Evolutionary conservation across 2,329 filamentous ascomycete species (phyloP).

Genomic region (Paracoccidioides lutzii): DNA sequence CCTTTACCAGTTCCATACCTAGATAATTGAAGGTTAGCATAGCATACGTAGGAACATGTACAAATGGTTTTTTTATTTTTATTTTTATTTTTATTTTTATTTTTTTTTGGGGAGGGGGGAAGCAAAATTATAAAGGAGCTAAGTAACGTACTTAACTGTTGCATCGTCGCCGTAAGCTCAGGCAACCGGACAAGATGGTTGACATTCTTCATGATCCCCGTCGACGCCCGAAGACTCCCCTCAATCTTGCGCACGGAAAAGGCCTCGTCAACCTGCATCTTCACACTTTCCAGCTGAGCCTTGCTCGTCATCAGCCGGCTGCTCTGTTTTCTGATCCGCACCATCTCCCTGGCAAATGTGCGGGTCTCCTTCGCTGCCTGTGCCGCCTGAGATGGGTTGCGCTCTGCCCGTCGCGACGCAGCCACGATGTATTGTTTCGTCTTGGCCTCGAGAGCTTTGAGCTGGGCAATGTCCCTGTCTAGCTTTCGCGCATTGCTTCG

Average conservation of each 20-base stretch:
- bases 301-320: constrained; percentile 70
- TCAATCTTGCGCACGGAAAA: constrained; percentile 94
- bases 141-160: constrained; percentile 37
- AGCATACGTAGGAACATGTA: constrained; percentile 17
- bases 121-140: background rate
- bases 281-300: constrained; percentile 80
- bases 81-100: background rate
- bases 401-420: constrained; percentile 67
- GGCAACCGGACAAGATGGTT: constrained; percentile 75
- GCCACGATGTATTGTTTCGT: constrained; percentile 74
- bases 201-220: constrained; percentile 94
- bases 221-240: constrained; percentile 71
- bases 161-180: constrained; percentile 79
- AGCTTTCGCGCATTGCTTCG: constrained; percentile 84
- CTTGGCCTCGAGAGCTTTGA: constrained; percentile 69
- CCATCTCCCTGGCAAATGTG: constrained; percentile 75
- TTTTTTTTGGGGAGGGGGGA: constrained; percentile 34
- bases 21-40: constrained; percentile 23
- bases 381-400: constrained; percentile 62
- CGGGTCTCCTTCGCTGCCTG: constrained; percentile 75
- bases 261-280: constrained; percentile 96
- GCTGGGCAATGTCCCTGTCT: constrained; percentile 74
- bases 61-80: too few species aligned
- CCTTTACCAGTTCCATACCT: constrained; percentile 65
- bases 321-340: constrained; percentile 65